Conservation (phyloP, 768 basidiomycete species). For the Lyophyllum semitale region DNA sequence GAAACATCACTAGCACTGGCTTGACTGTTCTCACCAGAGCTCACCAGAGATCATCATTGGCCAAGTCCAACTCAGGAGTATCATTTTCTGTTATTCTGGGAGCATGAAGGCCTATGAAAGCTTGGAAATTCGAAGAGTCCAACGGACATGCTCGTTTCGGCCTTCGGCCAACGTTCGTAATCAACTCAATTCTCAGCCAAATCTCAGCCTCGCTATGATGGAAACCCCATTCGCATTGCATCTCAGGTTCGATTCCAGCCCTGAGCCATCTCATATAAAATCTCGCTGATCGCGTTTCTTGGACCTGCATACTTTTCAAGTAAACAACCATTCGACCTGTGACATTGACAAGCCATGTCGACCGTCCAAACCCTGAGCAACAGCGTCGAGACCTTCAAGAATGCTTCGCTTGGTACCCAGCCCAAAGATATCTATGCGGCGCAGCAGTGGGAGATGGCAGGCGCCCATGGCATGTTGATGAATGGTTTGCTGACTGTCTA, state of each 20-base stretch:
- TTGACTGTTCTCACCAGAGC: too few species aligned
- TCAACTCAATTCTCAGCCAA: too few species aligned
- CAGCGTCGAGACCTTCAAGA: constrained; percentile 15
- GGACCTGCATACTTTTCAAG: background rate
- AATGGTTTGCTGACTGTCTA: constrained; percentile 17
- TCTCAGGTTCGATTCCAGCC: too few species aligned
- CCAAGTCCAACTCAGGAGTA: too few species aligned
- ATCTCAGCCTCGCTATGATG: background rate
- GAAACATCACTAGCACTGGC: too few species aligned
- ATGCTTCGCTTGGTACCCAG: constrained; percentile 6
- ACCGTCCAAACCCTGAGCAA: constrained; percentile 11
- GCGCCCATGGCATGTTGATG: constrained; percentile 17
- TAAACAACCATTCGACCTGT: background rate
- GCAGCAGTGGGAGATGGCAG: constrained; percentile 22
- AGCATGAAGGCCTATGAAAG: too few species aligned
- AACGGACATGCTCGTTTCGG: too few species aligned
- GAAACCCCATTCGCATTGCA: background rate
- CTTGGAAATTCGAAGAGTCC: too few species aligned
- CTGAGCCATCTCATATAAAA: background rate
- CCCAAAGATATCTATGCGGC: constrained; percentile 19
- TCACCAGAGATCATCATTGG: too few species aligned
- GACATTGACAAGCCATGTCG: constrained; percentile 5
- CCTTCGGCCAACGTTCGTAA: too few species aligned
- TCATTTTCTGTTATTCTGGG: too few species aligned
- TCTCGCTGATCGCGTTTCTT: background rate